Evolutionary conservation across 1,284 basidiomycete genomes (phyloP).

Genomic region (Cystobasidium slooffiae): DNA sequence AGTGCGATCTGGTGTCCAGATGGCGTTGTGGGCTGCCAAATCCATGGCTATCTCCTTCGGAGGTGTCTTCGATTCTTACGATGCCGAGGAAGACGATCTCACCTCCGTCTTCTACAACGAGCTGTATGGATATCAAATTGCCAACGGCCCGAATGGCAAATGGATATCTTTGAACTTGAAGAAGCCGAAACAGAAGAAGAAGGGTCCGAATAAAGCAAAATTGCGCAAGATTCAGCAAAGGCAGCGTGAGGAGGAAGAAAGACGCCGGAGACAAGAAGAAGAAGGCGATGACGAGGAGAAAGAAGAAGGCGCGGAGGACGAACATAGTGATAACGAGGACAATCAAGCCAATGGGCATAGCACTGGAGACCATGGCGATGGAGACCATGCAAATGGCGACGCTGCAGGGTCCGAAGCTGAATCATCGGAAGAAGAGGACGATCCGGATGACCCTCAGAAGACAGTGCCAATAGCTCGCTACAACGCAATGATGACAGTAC

Average conservation of each 20-base stretch:
- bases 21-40: conserved; percentile 70
- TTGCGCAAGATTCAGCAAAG: conserved; percentile 10
- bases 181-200: conserved; percentile 48
- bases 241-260: conserved; percentile 50
- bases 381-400: conserved; percentile 68
- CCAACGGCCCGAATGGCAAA: conserved; percentile 67
- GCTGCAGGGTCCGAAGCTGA: conserved; percentile 67
- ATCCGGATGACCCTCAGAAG: conserved; percentile 72
- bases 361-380: background rate
- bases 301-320: conserved; percentile 42
- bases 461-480: conserved; percentile 79
- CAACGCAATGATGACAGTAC: conserved; percentile 86
- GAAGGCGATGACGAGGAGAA: conserved; percentile 54
- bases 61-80: conserved; percentile 88
- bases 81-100: conserved; percentile 75
- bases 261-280: conserved; percentile 54
- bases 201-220: conserved; percentile 40
- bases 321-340: conserved; percentile 41
- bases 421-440: conserved; percentile 73
- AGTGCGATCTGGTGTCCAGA: conserved; percentile 78
- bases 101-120: conserved; percentile 82
- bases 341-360: conserved; percentile 36
- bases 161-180: conserved; percentile 78
- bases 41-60: conserved; percentile 81
- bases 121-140: conserved; percentile 79